Base-by-base conservation (phyloP, 768 basidiomycete species). In the Polyporus arcularius region DNA sequence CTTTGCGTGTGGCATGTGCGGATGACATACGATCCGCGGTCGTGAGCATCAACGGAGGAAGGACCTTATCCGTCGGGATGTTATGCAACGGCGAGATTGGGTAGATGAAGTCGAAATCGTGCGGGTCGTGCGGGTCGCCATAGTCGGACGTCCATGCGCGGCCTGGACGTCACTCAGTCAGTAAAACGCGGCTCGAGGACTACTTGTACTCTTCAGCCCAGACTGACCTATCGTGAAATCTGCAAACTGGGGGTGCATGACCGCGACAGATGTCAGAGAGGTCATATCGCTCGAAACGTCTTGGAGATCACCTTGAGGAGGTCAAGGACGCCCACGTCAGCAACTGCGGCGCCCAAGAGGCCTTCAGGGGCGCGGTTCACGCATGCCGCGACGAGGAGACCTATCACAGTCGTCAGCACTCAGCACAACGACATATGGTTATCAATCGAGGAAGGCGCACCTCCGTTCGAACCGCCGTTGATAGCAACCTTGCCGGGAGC, bases 101-200 rank as follows among this genome's bases (percentile, higher is more conserved):
- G 70, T 84, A 79, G 65, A 93, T 90, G 75, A 90, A 93, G 75
- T 94, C 92, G 67, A 94, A 94, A 64, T 91, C 90, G 12, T 85
- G 77, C 3, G 91, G 79, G 59, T 86, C 78, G 66, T 89, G 84
- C 3, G 92, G 87, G 68, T 89, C 76, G 16, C 92, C 92, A 58
- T 88, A 94, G 72, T 94, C 92, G 28, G 85, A 81, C 2, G 81
- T 85, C 92, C 92, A 94, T 5, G 88, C 86, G 62, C 81, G 81
- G 50, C 88, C 88, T 88, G 65, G 15, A 47, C 9, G 48, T 28
- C 49, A 30, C 45, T 60, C 55, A 58, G 46, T 65, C 56, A 60
- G 52, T 26, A 26, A 26, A 26, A 26, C 21, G 21, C 21, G 21
- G 21, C 46, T 26, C 4, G 28, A 26, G 21, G 4, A 7, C 11